Base-by-base conservation (phyloP, 1,284 basidiomycete species). In the Pseudomicrostroma phylloplanum region DNA sequence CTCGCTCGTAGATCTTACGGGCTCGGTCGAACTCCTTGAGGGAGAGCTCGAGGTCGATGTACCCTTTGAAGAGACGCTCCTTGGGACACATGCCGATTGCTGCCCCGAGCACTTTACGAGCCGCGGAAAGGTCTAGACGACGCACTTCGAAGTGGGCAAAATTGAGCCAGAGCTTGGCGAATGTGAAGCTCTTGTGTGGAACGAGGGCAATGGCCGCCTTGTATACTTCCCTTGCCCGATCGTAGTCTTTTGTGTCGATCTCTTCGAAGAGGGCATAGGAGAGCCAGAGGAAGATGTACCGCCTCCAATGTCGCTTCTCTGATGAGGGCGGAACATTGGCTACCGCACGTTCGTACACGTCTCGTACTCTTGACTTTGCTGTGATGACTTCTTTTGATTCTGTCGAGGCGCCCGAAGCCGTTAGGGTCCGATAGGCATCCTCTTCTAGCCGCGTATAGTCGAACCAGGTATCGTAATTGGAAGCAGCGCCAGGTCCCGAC, bases 391-490 rank as follows among this genome's bases (percentile, higher is more conserved):
- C 69, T 21, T 62, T 48, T 6, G 55, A 56, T 26, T 62, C 60
- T 23, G 17, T 12, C 9, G 74, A 66, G 3, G 64, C 70, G 7
- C 68, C 73, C 0, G 73, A 65, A 2, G 65, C 55, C 12, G 65
- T 1, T 0, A 76, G 63, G 59, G 90, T 86, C 26, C 85, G 83
- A 70, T 87, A 86, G 0, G 92, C 90, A 48, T 88, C 90, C 80
- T 98, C 96, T 79, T 98, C 94, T 21, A 99, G 80, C 3, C 92
- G 85, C 12, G 91, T 86, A 73, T 96, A 96, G 75, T 97, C 96
- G 78, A 97, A 97, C 96, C 96, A 99, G 1, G 90, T 89, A 80
- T 98, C 94, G 74, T 97, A 98, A 80, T 97, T 96, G n/a, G 66
- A 26, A 92, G 79, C 96, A 55, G 60, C 62, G 1, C 63, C 64